Base-by-base conservation (phyloP, 306 rosid species). In the Herpetospermum pedunculosum region DNA sequence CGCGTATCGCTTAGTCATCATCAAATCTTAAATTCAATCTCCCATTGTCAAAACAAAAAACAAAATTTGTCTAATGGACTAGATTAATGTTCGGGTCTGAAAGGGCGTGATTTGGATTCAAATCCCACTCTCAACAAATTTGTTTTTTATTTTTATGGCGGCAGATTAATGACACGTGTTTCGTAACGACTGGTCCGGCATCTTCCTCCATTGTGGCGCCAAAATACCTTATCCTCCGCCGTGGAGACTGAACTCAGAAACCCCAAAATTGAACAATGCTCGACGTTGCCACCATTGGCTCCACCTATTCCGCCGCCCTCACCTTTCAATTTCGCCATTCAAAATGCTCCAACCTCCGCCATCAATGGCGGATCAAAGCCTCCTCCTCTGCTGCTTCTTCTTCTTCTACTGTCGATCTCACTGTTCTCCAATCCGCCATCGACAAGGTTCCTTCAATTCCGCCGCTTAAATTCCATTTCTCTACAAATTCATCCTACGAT, bases 301-400 rank as follows among this genome's bases (percentile, higher is more conserved):
- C 70, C 7, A 25, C 29, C 8, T 35, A 64, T 64, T 63, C 70
- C 14, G n/a, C 41, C 18, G 73, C 78, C 26, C 10, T 47, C 9
- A 4, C 41, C 26, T 54, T 32, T 32, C 67, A 16, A 41, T 48
- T 46, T 48, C 77, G 58, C 50, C 73, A 18, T 10, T 37, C 13
- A 55, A 67, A 26, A 65, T 35, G 76, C 78, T 72, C 74, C 83
- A 77, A 49, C 43, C 23, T 73, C 84, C 37, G 64, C 69, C 79
- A 73, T 13, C 80, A 71, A 75, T 83, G 71, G 75, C 80, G 83
- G 57, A 65, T 50, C 53, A 81, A 80, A 65, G 76, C 87, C 75
- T 89, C 92, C 81, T 83, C 96, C 44, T 88, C 94, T 41, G 90
- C 90, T n/a, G n/a, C n/a, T n/a, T n/a, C n/a, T n/a, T n/a, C n/a